Evolutionary conservation across 768 basidiomycete species (phyloP).

Genomic region (Tylopilus vinaceipallidus): DNA sequence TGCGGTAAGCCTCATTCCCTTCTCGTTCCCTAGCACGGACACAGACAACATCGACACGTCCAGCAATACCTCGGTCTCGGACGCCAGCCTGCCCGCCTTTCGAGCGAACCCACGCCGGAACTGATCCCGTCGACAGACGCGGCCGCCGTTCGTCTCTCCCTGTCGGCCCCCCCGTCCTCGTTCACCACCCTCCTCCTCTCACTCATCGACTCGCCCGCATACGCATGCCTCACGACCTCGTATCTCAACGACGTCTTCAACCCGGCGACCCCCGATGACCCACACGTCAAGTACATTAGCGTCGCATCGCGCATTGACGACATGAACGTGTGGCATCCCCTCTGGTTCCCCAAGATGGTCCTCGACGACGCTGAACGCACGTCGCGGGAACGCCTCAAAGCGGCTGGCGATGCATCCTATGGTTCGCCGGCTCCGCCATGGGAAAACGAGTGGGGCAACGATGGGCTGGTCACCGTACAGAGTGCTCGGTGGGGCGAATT

Average conservation of each 20-base stretch:
- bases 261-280: constrained; percentile 74
- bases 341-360: constrained; percentile 96
- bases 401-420: constrained; percentile 12
- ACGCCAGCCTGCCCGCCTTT: constrained; percentile 36
- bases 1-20: constrained; percentile 47
- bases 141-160: constrained; percentile 43
- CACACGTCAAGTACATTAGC: constrained; percentile 87
- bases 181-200: constrained; percentile 87
- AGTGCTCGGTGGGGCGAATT: constrained; percentile 97
- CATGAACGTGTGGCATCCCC: constrained; percentile 84
- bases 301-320: constrained; percentile 74
- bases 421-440: constrained; percentile 37
- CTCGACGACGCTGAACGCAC: constrained; percentile 79
- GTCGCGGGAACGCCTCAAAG: constrained; percentile 46
- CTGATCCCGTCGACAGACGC: constrained; percentile 18
- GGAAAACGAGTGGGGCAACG: constrained; percentile 76
- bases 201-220: constrained; percentile 93
- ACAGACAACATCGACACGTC: constrained; percentile 16
- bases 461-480: constrained; percentile 88
- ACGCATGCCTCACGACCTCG: constrained; percentile 85
- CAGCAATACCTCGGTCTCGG: constrained; percentile 94
- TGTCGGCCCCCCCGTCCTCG: constrained; percentile 72
- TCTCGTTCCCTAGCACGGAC: constrained; percentile 4
- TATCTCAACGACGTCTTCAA: constrained; percentile 83
- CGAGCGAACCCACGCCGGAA: background rate